These are phyloP conservation scores for Paramecium pentaurelia DNA, from an alignment of 73 alveolate species.

Conservation along the genomic window DNA sequence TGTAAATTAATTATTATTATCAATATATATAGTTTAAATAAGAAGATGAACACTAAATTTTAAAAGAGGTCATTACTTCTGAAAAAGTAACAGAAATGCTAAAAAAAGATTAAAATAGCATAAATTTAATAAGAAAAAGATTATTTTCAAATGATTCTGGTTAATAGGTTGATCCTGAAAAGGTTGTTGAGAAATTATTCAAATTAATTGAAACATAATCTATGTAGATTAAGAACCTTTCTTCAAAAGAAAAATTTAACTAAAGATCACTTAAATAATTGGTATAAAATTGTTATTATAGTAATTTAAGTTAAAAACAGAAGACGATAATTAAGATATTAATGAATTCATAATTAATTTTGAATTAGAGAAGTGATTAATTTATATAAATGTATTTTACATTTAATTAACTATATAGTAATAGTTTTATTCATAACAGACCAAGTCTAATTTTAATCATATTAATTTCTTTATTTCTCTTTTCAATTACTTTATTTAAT, in stretches of 20 bases:
- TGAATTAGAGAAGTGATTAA: neutral
- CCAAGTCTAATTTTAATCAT: neutral
- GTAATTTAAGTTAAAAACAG: neutral
- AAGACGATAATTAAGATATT: neutral
- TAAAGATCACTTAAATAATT: neutral
- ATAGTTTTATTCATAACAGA: neutral
- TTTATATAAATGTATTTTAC: neutral
- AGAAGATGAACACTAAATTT: neutral
- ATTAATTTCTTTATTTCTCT: neutral
- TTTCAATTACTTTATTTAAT: neutral
- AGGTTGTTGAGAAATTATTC: neutral
- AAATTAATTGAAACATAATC: neutral
- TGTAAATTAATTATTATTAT: neutral
- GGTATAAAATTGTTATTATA: neutral
- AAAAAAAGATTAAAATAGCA: neutral
- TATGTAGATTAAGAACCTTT: neutral
- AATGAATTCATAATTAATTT: neutral
- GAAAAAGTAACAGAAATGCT: neutral
- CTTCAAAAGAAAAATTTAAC: neutral
- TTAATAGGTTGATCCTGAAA: neutral
- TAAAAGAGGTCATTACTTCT: neutral
- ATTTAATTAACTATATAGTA: neutral
- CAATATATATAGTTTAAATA: neutral
- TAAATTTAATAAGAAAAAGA: neutral
- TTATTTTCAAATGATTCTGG: neutral